These are phyloP conservation scores for Acer yangbiense DNA, from an alignment of 345 rosid species.

Conservation along the genomic window DNA sequence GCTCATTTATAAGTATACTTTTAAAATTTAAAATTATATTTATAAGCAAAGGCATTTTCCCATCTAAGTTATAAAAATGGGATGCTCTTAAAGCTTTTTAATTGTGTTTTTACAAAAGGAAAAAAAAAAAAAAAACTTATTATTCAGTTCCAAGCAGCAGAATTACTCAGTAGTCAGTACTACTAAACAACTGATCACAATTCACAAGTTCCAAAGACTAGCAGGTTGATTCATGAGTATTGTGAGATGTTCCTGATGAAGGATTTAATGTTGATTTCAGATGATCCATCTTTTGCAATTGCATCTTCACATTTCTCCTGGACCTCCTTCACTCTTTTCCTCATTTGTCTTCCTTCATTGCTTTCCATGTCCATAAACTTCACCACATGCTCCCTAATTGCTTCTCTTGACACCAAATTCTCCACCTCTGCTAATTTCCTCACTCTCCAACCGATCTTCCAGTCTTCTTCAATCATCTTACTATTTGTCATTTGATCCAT, in stretches of 20 bases:
- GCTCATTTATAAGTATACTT: too few relatives aligned
- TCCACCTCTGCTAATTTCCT: constrained; percentile 11
- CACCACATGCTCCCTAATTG: constrained; percentile 27
- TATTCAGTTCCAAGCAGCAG: neutral
- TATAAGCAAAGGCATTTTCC: too few relatives aligned
- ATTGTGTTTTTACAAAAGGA: too few relatives aligned
- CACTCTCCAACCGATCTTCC: constrained; percentile 57
- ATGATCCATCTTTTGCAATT: constrained; percentile 39
- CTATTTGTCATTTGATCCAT: constrained; percentile 52
- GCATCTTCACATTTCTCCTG: constrained; percentile 32
- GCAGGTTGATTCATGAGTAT: neutral
- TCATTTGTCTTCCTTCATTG: constrained; percentile 33
- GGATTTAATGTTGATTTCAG: constrained; percentile 37
- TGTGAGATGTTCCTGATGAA: constrained; percentile 42
- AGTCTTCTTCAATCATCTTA: constrained; percentile 54
- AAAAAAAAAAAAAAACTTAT: too few relatives aligned
- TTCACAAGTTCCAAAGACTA: neutral
- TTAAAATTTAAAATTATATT: too few relatives aligned
- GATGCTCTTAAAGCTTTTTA: too few relatives aligned
- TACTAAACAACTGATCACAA: neutral
- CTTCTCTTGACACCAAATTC: constrained; percentile 34
- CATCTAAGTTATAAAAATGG: too few relatives aligned
- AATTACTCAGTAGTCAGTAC: too few relatives aligned
- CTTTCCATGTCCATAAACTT: constrained; percentile 33
- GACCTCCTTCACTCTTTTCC: constrained; percentile 32